A percentile compares a stretch with the other conserved stretches of the same genome.
Evolutionary conservation across 1,284 basidiomycete genomes (phyloP).

Genomic region (Cutaneotrichosporon arboriforme): DNA sequence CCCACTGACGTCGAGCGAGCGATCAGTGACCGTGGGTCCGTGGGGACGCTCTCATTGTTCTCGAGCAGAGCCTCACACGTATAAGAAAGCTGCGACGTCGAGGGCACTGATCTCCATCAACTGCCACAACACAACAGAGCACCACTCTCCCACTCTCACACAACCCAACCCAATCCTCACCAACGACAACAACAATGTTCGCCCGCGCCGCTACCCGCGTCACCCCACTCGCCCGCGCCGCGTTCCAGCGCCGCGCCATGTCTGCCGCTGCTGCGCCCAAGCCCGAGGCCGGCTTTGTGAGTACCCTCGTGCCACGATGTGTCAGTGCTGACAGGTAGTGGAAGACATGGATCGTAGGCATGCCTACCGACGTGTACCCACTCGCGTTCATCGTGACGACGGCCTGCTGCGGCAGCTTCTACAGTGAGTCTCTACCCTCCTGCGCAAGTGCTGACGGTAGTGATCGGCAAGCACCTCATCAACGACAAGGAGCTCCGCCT

Average conservation of each 20-base stretch:
- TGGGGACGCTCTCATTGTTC: not conserved
- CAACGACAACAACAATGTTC: not conserved
- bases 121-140: not conserved
- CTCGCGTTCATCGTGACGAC: constrained; percentile 1
- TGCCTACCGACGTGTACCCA: constrained; percentile 8
- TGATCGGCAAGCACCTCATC: constrained; percentile 3
- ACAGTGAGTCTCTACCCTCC: not conserved
- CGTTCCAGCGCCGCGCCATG: not conserved
- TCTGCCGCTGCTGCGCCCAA: not conserved
- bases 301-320: not conserved
- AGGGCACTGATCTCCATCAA: not conserved
- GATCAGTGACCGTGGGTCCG: not conserved
- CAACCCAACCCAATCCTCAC: not conserved
- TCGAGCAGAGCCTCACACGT: not conserved
- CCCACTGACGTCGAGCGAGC: too few species aligned
- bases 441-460: not conserved
- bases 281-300: not conserved
- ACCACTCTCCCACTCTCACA: not conserved
- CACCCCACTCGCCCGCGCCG: not conserved
- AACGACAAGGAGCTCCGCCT: constrained; percentile 5
- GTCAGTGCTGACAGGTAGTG: not conserved
- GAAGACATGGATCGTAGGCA: not conserved
- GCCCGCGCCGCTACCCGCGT: constrained; percentile 4
- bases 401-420: not conserved
- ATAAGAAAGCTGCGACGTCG: not conserved